A percentile compares a stretch with the other conserved stretches of the same genome.
phyloP scores from a whole-genome alignment of 2,329 filamentous ascomycete species.

The Samsoniella hepiali region DNA sequence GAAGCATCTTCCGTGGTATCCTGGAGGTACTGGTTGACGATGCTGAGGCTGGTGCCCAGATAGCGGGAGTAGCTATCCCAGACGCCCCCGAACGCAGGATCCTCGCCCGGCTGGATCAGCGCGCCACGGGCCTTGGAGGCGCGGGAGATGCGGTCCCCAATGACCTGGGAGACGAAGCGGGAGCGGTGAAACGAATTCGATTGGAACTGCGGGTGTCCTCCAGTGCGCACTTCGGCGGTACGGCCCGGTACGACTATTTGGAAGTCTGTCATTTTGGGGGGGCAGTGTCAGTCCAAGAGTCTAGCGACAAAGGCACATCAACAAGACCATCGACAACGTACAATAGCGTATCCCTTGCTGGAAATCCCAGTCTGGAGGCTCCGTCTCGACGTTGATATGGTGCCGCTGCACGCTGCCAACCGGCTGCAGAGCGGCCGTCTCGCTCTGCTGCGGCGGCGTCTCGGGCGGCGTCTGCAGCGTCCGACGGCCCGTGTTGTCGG shows the following conservation, averaged over 20 bases:
- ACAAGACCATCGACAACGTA: not conserved
- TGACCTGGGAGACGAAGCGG: not conserved
- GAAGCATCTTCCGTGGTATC: not conserved
- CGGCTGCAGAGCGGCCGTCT: not conserved
- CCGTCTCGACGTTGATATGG: not conserved
- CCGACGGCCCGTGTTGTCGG: not conserved
- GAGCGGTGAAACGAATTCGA: not conserved
- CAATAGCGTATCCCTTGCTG: constrained; percentile 2
- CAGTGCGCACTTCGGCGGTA: not conserved
- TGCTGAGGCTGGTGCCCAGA: not conserved
- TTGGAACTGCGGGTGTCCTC: not conserved
- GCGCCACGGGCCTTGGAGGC: constrained; percentile 5
- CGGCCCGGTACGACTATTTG: constrained; percentile 6
- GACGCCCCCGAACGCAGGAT: not conserved
- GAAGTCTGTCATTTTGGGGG: not conserved
- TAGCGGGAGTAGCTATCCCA: not conserved
- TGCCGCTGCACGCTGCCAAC: not conserved
- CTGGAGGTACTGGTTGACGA: not conserved
- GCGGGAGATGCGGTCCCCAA: not conserved
- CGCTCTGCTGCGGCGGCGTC: not conserved
- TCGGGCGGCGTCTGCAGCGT: not conserved
- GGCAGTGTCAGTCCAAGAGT: not conserved
- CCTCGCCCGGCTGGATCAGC: not conserved
- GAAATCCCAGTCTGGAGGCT: not conserved
- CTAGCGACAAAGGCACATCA: not conserved